These are phyloP conservation scores for Xylaria sp. DNA, from an alignment of 2,329 filamentous ascomycete species.

Conservation along the genomic window DNA sequence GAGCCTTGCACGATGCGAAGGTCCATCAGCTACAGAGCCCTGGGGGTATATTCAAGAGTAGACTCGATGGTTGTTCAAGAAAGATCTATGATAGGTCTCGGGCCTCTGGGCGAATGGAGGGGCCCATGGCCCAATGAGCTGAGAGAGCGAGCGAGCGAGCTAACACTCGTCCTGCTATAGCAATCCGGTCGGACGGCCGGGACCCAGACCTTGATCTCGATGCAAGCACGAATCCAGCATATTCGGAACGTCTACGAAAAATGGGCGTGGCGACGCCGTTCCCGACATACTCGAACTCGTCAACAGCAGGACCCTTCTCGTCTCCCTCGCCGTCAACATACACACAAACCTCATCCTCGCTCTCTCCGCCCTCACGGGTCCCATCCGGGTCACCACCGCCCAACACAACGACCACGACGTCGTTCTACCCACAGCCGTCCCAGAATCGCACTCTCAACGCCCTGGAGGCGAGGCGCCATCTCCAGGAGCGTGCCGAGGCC, in stretches of 20 bases:
- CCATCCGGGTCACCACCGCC: constrained; percentile 29
- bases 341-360: constrained; percentile 37
- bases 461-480: constrained; percentile 59
- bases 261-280: constrained; percentile 67
- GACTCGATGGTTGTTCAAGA: neutral
- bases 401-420: constrained; percentile 29
- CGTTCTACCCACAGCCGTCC: constrained; percentile 41
- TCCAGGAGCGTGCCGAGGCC: constrained; percentile 57
- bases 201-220: constrained; percentile 57
- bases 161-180: constrained; percentile 45
- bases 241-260: constrained; percentile 62
- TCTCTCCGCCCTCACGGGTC: constrained; percentile 18
- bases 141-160: constrained; percentile 18
- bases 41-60: neutral
- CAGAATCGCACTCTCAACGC: constrained; percentile 61
- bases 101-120: neutral
- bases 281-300: constrained; percentile 65
- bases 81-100: neutral
- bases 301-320: constrained; percentile 51
- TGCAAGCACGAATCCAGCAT: constrained; percentile 54
- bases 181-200: constrained; percentile 54
- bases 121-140: neutral
- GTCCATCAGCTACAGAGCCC: neutral
- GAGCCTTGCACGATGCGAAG: neutral
- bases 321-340: constrained; percentile 29